A percentile compares a stretch with the other conserved stretches of the same genome.
These are phyloP conservation scores for Apiospora marii DNA, from an alignment of 2,329 filamentous ascomycete genomes.

Conservation along the genomic window DNA sequence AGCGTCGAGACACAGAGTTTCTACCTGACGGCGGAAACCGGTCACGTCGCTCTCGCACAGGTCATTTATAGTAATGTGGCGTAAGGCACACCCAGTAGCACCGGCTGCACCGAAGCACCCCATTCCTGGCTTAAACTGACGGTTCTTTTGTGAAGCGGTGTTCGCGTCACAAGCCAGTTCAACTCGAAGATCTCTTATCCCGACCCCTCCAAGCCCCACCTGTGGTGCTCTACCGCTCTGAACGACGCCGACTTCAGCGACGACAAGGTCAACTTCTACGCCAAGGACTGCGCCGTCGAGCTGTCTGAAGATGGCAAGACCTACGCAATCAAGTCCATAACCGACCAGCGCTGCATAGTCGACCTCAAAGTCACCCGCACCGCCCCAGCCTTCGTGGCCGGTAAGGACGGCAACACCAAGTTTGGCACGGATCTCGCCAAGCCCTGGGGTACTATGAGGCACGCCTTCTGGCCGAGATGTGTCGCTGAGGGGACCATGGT, in stretches of 20 bases:
- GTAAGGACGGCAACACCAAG: conserved; percentile 82
- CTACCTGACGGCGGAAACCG: conserved; percentile 84
- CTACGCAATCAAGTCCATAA: conserved; percentile 91
- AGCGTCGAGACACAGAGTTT: conserved; percentile 95
- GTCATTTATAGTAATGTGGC: conserved; percentile 97
- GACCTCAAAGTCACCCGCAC: conserved; percentile 82
- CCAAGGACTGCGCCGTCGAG: conserved; percentile 84
- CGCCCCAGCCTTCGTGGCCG: conserved; percentile 83
- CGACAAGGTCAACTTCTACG: conserved; percentile 83
- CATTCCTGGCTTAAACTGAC: conserved; percentile 30
- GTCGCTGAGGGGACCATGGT: conserved; percentile 82
- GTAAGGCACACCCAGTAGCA: conserved; percentile 59
- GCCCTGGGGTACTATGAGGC: conserved; percentile 92
- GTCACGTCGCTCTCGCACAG: conserved; percentile 81
- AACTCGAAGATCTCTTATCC: conserved; percentile 90
- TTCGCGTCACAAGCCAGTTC: conserved; percentile 92
- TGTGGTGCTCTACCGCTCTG: conserved; percentile 86
- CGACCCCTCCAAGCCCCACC: conserved; percentile 73
- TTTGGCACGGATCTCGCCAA: conserved; percentile 86
- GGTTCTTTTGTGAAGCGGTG: conserved; percentile 66
- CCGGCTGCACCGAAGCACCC: background rate
- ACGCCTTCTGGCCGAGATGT: conserved; percentile 94
- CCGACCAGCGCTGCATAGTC: conserved; percentile 81
- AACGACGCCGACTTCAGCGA: conserved; percentile 84
- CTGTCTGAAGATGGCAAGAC: conserved; percentile 83